Evolutionary conservation across 805 yeast genomes (phyloP).

Genomic region (Ogataea salicorniae): DNA sequence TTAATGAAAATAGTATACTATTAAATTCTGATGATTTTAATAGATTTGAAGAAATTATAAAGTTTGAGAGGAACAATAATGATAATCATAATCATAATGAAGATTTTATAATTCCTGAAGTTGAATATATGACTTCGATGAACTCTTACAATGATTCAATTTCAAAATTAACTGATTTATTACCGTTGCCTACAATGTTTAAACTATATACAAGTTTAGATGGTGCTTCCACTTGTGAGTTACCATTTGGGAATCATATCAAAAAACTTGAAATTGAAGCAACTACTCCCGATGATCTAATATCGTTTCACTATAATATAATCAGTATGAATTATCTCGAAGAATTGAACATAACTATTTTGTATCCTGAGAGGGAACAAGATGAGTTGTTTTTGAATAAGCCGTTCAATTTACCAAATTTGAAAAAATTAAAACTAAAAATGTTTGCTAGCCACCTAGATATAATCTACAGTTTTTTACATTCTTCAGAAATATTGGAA

Average conservation of each 20-base stretch:
- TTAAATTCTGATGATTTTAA: conserved; percentile 3
- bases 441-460: conserved; percentile 3
- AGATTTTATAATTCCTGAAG: neutral
- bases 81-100: neutral
- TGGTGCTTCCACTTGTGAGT: neutral
- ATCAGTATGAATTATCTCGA: neutral
- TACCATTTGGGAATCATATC: neutral
- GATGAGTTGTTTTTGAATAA: neutral
- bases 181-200: conserved; percentile 6
- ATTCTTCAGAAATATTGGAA: conserved; percentile 1
- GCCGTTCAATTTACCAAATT: conserved; percentile 1
- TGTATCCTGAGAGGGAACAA: conserved; percentile 5
- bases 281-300: conserved; percentile 2
- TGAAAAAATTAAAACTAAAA: conserved; percentile 1
- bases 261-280: conserved; percentile 1
- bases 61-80: neutral
- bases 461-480: conserved; percentile 2
- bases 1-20: conserved; percentile 2
- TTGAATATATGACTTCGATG: conserved; percentile 6
- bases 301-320: neutral
- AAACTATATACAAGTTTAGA: conserved; percentile 2
- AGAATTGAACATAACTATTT: conserved; percentile 2
- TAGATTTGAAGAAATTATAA: conserved; percentile 2
- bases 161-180: neutral
- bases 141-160: neutral